Conservation (phyloP, 768 basidiomycete genomes). For the Lanmaoa rubissima region DNA sequence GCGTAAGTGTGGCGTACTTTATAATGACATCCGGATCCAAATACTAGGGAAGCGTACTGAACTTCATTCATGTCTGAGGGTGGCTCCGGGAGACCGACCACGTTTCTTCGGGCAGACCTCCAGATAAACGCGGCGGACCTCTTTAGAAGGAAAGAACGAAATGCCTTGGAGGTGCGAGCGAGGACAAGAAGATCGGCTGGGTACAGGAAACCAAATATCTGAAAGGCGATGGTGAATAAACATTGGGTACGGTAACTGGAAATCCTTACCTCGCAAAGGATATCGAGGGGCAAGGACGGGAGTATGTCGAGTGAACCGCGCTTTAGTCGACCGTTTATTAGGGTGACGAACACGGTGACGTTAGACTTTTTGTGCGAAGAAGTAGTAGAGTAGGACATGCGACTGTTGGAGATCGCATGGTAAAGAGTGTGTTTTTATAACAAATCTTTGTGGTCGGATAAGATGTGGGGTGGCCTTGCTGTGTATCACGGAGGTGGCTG, state of each 20-base stretch:
- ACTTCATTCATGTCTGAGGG: constrained; percentile 48
- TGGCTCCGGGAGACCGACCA: constrained; percentile 42
- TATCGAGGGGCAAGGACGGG: constrained; percentile 34
- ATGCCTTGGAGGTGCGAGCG: constrained; percentile 40
- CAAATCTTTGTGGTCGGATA: background rate
- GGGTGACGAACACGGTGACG: background rate
- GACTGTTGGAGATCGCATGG: background rate
- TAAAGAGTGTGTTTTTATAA: background rate
- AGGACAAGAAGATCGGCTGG: constrained; percentile 47
- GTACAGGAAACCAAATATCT: constrained; percentile 46
- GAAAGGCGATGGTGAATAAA: background rate
- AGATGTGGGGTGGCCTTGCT: too few relatives aligned
- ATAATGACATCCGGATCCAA: constrained; percentile 46
- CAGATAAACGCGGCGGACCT: constrained; percentile 31
- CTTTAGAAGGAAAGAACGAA: constrained; percentile 41
- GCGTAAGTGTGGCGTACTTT: constrained; percentile 9
- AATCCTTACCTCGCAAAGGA: constrained; percentile 25
- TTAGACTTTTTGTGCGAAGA: background rate
- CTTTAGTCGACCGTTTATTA: constrained; percentile 2
- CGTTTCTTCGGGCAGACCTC: constrained; percentile 34
- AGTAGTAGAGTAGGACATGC: constrained; percentile 8
- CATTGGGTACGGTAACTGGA: background rate
- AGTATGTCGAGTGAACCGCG: constrained; percentile 29
- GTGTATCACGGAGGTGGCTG: background rate
- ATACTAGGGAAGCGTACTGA: constrained; percentile 49